A percentile compares a stretch with the other conserved stretches of the same genome.
Conservation (phyloP, 1,284 basidiomycete genomes). For the Schizophyllum amplum region DNA sequence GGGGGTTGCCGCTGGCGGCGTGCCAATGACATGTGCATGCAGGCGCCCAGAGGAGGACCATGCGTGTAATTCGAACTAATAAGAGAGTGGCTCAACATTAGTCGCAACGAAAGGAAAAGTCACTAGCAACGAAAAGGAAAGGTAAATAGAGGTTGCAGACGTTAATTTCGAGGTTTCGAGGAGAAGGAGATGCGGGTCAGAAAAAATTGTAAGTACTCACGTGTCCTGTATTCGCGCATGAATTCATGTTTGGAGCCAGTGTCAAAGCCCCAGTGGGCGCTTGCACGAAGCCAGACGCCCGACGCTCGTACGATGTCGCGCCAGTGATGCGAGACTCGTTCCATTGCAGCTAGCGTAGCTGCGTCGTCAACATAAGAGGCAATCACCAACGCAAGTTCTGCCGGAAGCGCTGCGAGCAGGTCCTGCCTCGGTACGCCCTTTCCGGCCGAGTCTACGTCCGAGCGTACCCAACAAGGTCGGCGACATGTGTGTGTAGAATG, state of each 20-base stretch:
- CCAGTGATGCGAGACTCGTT: slow-evolving; percentile 77
- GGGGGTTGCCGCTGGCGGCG: slow-evolving; percentile 33
- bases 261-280: not conserved
- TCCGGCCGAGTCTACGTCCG: too few species aligned
- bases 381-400: slow-evolving; percentile 79
- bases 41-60: not conserved
- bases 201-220: not conserved
- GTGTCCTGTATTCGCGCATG: not conserved
- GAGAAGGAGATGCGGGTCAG: too few species aligned
- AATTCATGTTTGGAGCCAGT: not conserved
- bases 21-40: not conserved
- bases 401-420: slow-evolving; percentile 76
- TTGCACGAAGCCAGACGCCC: not conserved
- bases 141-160: too few species aligned
- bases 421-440: slow-evolving; percentile 51
- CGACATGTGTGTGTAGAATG: not conserved
- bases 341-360: slow-evolving; percentile 63
- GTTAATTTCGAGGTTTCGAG: too few species aligned
- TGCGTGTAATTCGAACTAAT: not conserved
- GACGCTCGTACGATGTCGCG: slow-evolving; percentile 44
- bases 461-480: not conserved
- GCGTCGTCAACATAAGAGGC: slow-evolving; percentile 82
- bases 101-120: too few species aligned
- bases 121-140: too few species aligned
- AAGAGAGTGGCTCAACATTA: too few species aligned